phyloP scores from a whole-genome alignment of 2,329 filamentous ascomycete species.

The Colletotrichum magnum region DNA sequence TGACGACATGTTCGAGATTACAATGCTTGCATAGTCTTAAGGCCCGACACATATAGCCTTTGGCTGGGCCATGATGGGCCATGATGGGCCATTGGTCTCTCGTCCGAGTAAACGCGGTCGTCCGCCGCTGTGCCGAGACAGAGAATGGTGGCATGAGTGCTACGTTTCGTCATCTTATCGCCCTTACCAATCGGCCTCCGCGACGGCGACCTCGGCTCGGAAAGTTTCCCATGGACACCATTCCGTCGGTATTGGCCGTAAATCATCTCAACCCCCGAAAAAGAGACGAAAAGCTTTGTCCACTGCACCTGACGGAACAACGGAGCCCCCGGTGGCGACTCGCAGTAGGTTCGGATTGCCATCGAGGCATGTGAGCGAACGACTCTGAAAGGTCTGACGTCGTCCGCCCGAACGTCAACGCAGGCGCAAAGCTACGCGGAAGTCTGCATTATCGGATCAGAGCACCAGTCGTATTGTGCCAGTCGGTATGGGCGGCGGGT shows the following conservation, averaged over 20 bases:
- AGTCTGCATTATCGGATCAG: constrained; percentile 18
- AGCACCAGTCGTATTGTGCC: constrained; percentile 8
- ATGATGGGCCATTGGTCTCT: not conserved
- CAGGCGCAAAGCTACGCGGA: constrained; percentile 15
- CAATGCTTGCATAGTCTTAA: constrained; percentile 5
- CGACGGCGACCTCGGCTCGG: not conserved
- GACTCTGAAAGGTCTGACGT: constrained; percentile 20
- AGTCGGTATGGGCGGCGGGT: constrained; percentile 2
- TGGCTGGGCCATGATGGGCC: not conserved
- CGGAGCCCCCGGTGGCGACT: not conserved
- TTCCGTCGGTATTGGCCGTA: constrained; percentile 9
- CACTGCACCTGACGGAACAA: not conserved
- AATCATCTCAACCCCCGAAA: constrained; percentile 18
- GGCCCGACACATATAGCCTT: constrained; percentile 4
- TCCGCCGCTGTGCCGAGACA: constrained; percentile 18
- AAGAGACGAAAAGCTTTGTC: constrained; percentile 19
- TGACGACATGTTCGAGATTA: not conserved
- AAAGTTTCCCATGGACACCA: not conserved
- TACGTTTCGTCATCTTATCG: not conserved
- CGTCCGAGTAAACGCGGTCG: not conserved
- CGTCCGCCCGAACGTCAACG: constrained; percentile 31
- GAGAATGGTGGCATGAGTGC: not conserved
- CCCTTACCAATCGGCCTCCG: not conserved
- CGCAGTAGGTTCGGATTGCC: constrained; percentile 19
- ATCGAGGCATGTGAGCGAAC: constrained; percentile 2